These are phyloP conservation scores for Quercus lobata DNA, from an alignment of 331 rosid species.

Conservation along the genomic window DNA sequence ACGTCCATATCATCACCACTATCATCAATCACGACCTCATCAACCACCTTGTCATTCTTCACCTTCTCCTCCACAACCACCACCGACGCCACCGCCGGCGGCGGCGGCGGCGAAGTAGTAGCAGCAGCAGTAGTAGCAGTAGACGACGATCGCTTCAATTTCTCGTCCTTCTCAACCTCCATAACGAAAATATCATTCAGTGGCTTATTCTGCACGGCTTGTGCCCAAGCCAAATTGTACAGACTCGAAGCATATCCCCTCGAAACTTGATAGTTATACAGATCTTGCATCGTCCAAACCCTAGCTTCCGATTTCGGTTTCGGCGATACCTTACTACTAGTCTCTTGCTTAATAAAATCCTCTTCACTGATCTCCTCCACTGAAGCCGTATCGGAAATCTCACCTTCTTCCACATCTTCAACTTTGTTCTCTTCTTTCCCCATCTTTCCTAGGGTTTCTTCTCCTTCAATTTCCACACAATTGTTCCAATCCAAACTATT, in stretches of 20 bases:
- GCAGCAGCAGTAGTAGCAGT: background rate
- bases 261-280: slow-evolving; percentile 65
- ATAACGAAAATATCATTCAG: slow-evolving; percentile 62
- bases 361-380: slow-evolving; percentile 86
- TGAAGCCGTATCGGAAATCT: slow-evolving; percentile 86
- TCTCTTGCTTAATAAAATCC: slow-evolving; percentile 73
- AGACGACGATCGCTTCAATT: slow-evolving; percentile 29
- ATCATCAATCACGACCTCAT: background rate
- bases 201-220: slow-evolving; percentile 92
- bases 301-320: slow-evolving; percentile 52
- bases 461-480: slow-evolving; percentile 18
- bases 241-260: slow-evolving; percentile 64
- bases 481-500: slow-evolving; percentile 31
- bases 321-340: slow-evolving; percentile 16
- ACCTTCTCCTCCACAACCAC: too few species aligned
- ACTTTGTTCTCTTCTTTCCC: slow-evolving; percentile 44
- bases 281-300: slow-evolving; percentile 79
- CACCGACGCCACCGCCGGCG: too few species aligned
- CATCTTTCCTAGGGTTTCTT: slow-evolving; percentile 36
- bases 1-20: slow-evolving; percentile 25
- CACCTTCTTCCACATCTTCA: slow-evolving; percentile 92
- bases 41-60: slow-evolving; percentile 15
- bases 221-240: slow-evolving; percentile 94
- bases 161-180: slow-evolving; percentile 58
- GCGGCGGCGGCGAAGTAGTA: accelerated